Base-by-base conservation (phyloP, 352 stramenopile species). In the Phytophthora megakarya region DNA sequence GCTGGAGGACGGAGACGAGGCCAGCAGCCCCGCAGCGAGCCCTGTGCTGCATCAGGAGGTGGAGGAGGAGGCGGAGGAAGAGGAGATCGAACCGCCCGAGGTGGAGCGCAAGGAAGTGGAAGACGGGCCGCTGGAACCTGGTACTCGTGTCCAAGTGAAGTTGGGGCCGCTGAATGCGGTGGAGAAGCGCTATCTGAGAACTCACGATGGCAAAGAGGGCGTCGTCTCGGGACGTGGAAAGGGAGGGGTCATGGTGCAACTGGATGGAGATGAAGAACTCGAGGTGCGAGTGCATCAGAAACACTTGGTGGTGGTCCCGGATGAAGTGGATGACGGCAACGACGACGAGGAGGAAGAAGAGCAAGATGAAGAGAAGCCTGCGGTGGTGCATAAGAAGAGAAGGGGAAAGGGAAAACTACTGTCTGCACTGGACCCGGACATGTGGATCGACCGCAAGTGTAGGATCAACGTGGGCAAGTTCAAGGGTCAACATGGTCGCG, bases 381-480 rank as follows among this genome's bases (percentile, higher is more conserved):
- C 22, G 16, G 42, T 47, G 10, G 19, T 37, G 3, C 44, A 62
- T 6, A 70, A 64, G 30, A 73, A 67, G 42, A 52, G 45, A 61
- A 67, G 66, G 21, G 66, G 70, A 9, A 91, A 88, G 32, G 75
- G 80, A 6, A 78, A 88, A 49, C 57, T 96, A 16, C 70, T 96
- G 1, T 94, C 87, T 1, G 76, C 84, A 53, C 48, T 96, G 30
- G 88, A 96, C 37, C 86, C 88, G 1, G 88, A 96, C 19, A 92
- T 96, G 84, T 96, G 88, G 88, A 93, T 96, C 23, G 85, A 91
- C 42, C 88, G 88, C 43, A 83, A 84, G 40, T 93, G 86, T 40
- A 82, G 88, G 16, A 93, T 96, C 51, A 96, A 96, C 47, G 88
- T 96, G 1, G 88, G 88, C 56, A 96, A 96, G 67, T 96, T 94